A percentile compares a stretch with the other conserved stretches of the same genome.
These are phyloP conservation scores for Lepidium africanum DNA, from an alignment of 345 rosid genomes.

Conservation along the genomic window DNA sequence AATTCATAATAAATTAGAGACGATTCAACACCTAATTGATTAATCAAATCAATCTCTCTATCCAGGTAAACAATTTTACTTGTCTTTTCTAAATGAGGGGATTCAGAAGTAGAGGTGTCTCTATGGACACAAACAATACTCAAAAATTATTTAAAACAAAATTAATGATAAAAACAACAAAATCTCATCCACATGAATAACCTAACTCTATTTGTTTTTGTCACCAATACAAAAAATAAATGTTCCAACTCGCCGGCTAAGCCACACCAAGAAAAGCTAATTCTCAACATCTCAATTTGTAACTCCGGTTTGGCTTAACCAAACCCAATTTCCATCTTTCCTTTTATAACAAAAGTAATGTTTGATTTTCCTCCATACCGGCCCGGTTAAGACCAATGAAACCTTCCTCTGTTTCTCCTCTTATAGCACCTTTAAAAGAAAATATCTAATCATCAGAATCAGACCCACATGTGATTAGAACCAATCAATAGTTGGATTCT, in stretches of 20 bases:
- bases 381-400: constrained; percentile 13
- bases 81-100: not conserved
- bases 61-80: not conserved
- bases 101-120: constrained; percentile 3
- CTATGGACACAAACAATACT: not conserved
- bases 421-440: not conserved
- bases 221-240: constrained; percentile 12
- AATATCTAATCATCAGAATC: not conserved
- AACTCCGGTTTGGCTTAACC: constrained; percentile 18
- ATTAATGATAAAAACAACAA: constrained; percentile 22
- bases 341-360: constrained; percentile 24
- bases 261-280: constrained; percentile 2
- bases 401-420: constrained; percentile 9
- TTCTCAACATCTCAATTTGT: constrained; percentile 7
- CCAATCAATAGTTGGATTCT: constrained; percentile 15
- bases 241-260: constrained; percentile 10
- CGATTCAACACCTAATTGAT: too few species aligned
- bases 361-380: constrained; percentile 14
- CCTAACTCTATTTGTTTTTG: constrained; percentile 19
- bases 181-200: constrained; percentile 28
- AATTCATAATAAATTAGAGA: too few species aligned
- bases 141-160: not conserved
- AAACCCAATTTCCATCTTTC: constrained; percentile 8
- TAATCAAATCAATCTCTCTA: not conserved
- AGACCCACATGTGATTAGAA: constrained; percentile 25